Evolutionary conservation across 768 basidiomycete species (phyloP), one percentile per base, ranked within the genome.

Genomic region (Mycena belliarum): DNA sequence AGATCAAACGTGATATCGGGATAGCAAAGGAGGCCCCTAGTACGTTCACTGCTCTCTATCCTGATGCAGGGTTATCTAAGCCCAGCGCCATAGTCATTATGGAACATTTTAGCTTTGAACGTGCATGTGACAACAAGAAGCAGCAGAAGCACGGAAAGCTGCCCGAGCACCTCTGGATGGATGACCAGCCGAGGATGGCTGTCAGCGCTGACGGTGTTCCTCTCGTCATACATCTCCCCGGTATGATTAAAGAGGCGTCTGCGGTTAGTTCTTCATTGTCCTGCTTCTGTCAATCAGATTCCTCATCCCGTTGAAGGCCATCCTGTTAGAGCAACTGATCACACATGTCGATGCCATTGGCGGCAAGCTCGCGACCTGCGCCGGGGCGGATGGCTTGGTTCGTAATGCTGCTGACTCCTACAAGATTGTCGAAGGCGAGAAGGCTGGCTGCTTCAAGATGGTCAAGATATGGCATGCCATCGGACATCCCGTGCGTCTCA

Each of bases 391-490:
- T 26, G 8, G 14, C 6, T 10, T 14, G 18, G 35, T 10, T 4
- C 18, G 35, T 18, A 24, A 11, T 18, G 25, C 3, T 10, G 26
- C 24, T 5, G 3, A 20, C 12, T 28, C 49, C 1, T 51, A 51
- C 49, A 25, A 51, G 16, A n/a, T 26, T 6, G 11, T 40, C 16
- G 6, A 7, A 5, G 49, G 38, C 37, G 24, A 51, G 20, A 29
- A 28, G 12, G 25, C 49, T 2, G 49, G 49, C 9, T 2, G 23
- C 38, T 38, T n/a, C n/a, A n/a, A n/a, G n/a, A n/a, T n/a, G n/a
- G n/a, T n/a, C n/a, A n/a, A n/a, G n/a, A n/a, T n/a, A 2, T 51
- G 49, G 49, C 49, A 51, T 29, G 49, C 49, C 3, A 51, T 51
- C 10, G 49, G 49, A 11, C 49, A 51, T 12, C 2, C 16, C 25